Evolutionary conservation across 208 protist genomes (phyloP).

Genomic region (Trichomonas vaginalis): DNA sequence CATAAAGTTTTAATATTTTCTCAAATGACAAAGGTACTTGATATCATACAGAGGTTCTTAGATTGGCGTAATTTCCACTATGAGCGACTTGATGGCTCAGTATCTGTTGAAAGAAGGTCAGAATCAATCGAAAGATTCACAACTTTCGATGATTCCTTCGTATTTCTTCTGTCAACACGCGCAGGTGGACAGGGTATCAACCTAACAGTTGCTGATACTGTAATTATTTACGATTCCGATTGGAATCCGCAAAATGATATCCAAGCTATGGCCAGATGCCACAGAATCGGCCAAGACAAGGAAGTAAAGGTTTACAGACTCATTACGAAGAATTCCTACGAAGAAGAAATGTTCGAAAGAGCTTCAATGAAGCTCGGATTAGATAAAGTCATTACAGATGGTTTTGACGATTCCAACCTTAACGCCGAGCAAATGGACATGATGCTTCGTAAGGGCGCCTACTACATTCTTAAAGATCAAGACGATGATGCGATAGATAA

Average conservation of each 20-base stretch:
- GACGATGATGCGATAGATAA: not conserved
- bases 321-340: constrained; percentile 69
- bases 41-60: constrained; percentile 41
- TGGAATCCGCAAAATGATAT: constrained; percentile 93
- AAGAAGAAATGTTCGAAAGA: constrained; percentile 68
- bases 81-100: constrained; percentile 23
- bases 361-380: constrained; percentile 64
- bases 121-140: constrained; percentile 39
- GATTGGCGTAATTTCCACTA: not conserved
- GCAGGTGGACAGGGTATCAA: constrained; percentile 59
- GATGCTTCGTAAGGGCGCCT: not conserved
- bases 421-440: not conserved
- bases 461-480: not conserved
- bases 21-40: constrained; percentile 60
- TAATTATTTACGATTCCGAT: constrained; percentile 64
- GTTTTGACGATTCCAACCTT: not conserved
- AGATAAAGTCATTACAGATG: constrained; percentile 49
- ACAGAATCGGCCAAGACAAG: constrained; percentile 75
- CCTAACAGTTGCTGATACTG: constrained; percentile 53
- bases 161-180: constrained; percentile 53
- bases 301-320: constrained; percentile 75
- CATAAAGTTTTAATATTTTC: constrained; percentile 93
- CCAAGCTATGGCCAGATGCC: constrained; percentile 72
- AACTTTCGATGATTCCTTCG: constrained; percentile 31
- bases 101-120: constrained; percentile 26